Evolutionary conservation across 805 yeast species (phyloP), one percentile per base, ranked within the genome.

Genomic region (Wickerhamomyces strasburgensis): DNA sequence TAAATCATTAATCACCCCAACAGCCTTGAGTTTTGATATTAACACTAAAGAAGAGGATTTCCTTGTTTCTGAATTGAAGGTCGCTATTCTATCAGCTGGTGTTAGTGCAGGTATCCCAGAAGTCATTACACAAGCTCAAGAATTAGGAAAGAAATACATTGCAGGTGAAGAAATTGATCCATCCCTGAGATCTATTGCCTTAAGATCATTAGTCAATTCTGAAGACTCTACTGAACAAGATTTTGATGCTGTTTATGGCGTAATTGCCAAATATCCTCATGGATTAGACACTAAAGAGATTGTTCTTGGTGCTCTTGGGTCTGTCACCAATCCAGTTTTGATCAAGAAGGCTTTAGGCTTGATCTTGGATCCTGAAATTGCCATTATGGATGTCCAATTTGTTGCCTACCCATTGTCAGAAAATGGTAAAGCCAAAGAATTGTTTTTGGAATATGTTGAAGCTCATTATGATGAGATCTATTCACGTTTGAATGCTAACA

Each of bases 331-430:
- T 38, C 65, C 69, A 5, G 61, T 61, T 30, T 58, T 80, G 30
- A 65, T 78, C 37, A 62, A 72, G 48, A 75, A 72, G 62, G 72
- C 84, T 2, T 61, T 78, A 16, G 65, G 57, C 3, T 65, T 70
- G 53, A 60, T 80, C 40, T 67, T 80, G 41, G 72, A 77, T 38
- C 78, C 78, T 23, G 59, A 73, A 27, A 60, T 68, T 27, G 68
- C 84, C 40, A 78, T 77, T 53, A 93, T 85, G 70, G 94, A 85
- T 58, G 70, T 82, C 31, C 78, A 77, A 62, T 71, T 78, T 46
- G 86, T 95, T 41, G 71, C 87, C 73, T 72, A 65, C 39, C 86
- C 90, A 29, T 66, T 86, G 63, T 65, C 82, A 44, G 54, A 72
- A 16, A 77, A 78, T 51, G 69, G 65, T 28, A 68, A 64, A 28